Conservation (phyloP, 495 filamentous ascomycete genomes). For the Massariosphaeria phaeospora region DNA sequence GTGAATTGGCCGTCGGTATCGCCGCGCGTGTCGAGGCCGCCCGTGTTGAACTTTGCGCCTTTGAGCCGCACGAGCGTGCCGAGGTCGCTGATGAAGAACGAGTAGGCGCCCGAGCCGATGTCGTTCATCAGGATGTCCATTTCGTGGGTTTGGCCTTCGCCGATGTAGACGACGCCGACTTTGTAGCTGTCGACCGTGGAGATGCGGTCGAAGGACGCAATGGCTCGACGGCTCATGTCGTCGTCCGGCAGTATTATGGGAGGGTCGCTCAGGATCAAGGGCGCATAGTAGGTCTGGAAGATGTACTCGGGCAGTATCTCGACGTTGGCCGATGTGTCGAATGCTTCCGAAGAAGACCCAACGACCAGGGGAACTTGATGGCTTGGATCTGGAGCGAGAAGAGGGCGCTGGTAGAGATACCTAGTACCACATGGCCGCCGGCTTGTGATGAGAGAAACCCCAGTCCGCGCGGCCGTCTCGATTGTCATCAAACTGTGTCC, state of each 20-base stretch:
- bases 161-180: constrained; percentile 89
- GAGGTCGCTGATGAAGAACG: constrained; percentile 71
- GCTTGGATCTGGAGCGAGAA: constrained; percentile 60
- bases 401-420: constrained; percentile 67
- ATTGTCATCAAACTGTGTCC: constrained; percentile 84
- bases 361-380: constrained; percentile 57
- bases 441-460: constrained; percentile 73
- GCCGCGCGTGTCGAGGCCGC: constrained; percentile 73
- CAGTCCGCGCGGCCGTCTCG: constrained; percentile 68
- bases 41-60: constrained; percentile 82
- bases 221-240: constrained; percentile 68
- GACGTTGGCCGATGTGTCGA: constrained; percentile 41
- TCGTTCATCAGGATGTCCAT: constrained; percentile 79
- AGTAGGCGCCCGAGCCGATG: constrained; percentile 77
- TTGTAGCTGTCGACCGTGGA: constrained; percentile 93
- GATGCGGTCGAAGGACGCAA: constrained; percentile 76
- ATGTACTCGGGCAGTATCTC: constrained; percentile 76
- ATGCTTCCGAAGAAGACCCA: constrained; percentile 45
- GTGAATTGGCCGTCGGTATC: constrained; percentile 79
- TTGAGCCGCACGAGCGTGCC: constrained; percentile 75
- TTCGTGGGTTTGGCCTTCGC: constrained; percentile 73
- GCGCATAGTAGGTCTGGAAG: constrained; percentile 72
- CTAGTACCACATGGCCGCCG: constrained; percentile 81
- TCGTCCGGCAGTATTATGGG: constrained; percentile 74
- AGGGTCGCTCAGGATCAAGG: constrained; percentile 35